Conservation (phyloP, 805 yeast species). For the Pichia californica region DNA sequence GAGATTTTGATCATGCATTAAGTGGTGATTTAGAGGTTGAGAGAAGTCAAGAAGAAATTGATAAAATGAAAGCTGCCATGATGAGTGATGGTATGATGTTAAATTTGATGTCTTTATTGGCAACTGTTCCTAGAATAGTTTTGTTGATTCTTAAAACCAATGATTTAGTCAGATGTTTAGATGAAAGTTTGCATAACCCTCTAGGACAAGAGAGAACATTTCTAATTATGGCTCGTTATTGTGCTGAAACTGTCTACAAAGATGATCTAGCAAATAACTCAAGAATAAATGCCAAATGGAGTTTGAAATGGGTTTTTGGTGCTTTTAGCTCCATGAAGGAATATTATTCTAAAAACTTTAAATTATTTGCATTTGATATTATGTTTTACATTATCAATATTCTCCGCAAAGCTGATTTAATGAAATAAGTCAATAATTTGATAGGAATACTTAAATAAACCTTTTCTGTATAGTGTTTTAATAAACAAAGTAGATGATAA, state of each 20-base stretch:
- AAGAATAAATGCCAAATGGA: conserved; percentile 13
- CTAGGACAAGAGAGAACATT: conserved; percentile 85
- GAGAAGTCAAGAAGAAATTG: conserved; percentile 58
- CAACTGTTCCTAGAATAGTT: conserved; percentile 79
- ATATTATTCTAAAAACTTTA: conserved; percentile 27
- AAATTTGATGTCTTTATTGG: conserved; percentile 71
- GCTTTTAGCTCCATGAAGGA: conserved; percentile 27
- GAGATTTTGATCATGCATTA: conserved; percentile 75
- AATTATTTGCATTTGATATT: conserved; percentile 31
- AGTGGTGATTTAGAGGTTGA: conserved; percentile 51
- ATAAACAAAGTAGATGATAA: too few species aligned
- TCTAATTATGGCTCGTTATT: conserved; percentile 81
- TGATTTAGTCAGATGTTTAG: conserved; percentile 84
- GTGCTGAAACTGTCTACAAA: conserved; percentile 72
- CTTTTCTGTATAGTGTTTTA: too few species aligned
- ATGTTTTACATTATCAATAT: conserved; percentile 15
- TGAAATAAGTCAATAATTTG: background rate
- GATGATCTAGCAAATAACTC: conserved; percentile 36
- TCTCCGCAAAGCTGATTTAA: background rate
- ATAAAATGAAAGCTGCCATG: conserved; percentile 58
- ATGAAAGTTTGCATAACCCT: conserved; percentile 75
- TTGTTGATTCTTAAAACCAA: conserved; percentile 85
- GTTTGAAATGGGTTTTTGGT: conserved; percentile 22
- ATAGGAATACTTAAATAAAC: too few species aligned
- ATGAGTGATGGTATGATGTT: conserved; percentile 58